phyloP scores from a whole-genome alignment of 768 basidiomycete species.

The Tulasnella sp. region DNA sequence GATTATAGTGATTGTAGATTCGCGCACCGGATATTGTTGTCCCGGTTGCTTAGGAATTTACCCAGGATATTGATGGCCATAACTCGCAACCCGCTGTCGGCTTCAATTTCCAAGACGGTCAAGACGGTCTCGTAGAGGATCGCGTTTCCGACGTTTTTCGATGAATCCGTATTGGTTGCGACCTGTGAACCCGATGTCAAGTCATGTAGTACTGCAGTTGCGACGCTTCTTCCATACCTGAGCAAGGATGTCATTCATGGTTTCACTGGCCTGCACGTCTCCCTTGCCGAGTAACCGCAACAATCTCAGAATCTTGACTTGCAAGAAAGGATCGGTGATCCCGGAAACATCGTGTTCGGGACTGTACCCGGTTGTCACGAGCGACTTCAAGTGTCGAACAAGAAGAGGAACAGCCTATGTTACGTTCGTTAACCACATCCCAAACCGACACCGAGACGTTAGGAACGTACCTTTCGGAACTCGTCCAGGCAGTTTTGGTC shows the following conservation, averaged over 20 bases:
- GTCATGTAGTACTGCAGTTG: background rate
- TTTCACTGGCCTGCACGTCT: slow-evolving; percentile 77
- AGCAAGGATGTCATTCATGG: slow-evolving; percentile 97
- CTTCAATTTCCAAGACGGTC: slow-evolving; percentile 92
- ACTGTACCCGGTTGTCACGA: slow-evolving; percentile 93
- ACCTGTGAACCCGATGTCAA: slow-evolving; percentile 40
- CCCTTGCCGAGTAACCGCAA: slow-evolving; percentile 78
- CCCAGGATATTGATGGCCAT: slow-evolving; percentile 99
- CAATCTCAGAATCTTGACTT: slow-evolving; percentile 84
- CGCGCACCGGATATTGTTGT: slow-evolving; percentile 92
- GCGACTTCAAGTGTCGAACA: slow-evolving; percentile 86
- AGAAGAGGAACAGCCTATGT: slow-evolving; percentile 78
- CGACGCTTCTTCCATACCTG: slow-evolving; percentile 41
- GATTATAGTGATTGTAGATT: background rate
- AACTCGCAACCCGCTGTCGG: slow-evolving; percentile 86
- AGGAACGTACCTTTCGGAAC: slow-evolving; percentile 72
- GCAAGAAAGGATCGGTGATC: slow-evolving; percentile 92
- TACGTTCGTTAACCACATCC: background rate
- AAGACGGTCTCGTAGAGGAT: slow-evolving; percentile 96
- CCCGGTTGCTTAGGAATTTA: slow-evolving; percentile 92
- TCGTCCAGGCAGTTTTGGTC: slow-evolving; percentile 64
- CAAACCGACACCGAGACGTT: background rate
- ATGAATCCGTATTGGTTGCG: slow-evolving; percentile 96
- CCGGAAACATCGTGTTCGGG: slow-evolving; percentile 99
- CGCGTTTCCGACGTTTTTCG: slow-evolving; percentile 96